Evolutionary conservation across 768 basidiomycete species (phyloP).

Genomic region (Lactarius psammicola): DNA sequence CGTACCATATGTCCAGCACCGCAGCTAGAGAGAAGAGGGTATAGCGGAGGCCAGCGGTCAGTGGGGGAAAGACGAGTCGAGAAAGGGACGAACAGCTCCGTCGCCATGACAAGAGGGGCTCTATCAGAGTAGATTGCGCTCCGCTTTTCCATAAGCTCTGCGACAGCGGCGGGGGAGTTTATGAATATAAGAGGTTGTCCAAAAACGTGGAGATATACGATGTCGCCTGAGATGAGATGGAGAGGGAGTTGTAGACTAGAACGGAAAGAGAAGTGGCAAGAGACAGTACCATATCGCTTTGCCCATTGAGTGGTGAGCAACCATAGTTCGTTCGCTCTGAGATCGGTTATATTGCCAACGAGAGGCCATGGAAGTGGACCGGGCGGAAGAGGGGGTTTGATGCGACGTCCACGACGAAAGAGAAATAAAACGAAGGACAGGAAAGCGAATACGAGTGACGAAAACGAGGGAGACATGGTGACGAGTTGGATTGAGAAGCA

Average conservation of each 20-base stretch:
- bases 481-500: not conserved
- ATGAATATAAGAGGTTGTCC: slow-evolving; percentile 69
- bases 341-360: slow-evolving; percentile 61
- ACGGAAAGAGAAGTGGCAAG: not conserved
- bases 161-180: slow-evolving; percentile 55
- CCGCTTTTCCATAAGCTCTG: slow-evolving; percentile 67
- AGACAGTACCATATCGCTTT: slow-evolving; percentile 52
- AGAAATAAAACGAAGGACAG: slow-evolving; percentile 9
- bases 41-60: slow-evolving; percentile 1
- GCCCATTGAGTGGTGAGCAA: slow-evolving; percentile 60
- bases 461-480: slow-evolving; percentile 7
- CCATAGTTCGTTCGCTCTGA: slow-evolving; percentile 64
- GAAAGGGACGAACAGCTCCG: slow-evolving; percentile 56
- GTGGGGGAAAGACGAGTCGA: not conserved
- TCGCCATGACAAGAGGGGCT: slow-evolving; percentile 64
- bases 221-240: slow-evolving; percentile 45
- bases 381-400: slow-evolving; percentile 48
- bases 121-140: slow-evolving; percentile 76
- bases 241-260: slow-evolving; percentile 13
- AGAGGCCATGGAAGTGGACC: slow-evolving; percentile 66
- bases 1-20: slow-evolving; percentile 29
- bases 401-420: not conserved
- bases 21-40: slow-evolving; percentile 6
- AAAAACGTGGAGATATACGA: slow-evolving; percentile 63
- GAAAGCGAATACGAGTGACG: slow-evolving; percentile 14